Base-by-base conservation (phyloP, 2,329 filamentous ascomycete genomes). In the Exophiala dermatitidis region DNA sequence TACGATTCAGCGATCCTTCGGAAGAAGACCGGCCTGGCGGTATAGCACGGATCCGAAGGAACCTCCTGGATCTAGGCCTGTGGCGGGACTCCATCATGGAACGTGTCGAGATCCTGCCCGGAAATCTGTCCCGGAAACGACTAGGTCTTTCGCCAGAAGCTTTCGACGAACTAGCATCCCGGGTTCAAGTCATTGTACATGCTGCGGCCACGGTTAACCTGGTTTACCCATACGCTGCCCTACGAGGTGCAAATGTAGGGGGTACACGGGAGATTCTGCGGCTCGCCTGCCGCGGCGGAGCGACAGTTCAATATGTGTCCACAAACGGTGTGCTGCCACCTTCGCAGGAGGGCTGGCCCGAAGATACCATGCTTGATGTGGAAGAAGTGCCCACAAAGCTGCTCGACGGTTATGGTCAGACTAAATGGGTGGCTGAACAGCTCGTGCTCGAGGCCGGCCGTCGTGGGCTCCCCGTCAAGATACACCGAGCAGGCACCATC, bases 351-450 rank as follows among this genome's bases (percentile, higher is more conserved):
- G 84, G 86, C 7, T 90, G 86, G 86, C 69, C 79, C 1, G 87
- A 90, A 66, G 79, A 83, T 57, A 73, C 80, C 6, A 82, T 84
- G 71, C 73, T 90, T 10, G 74, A 77, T 31, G 77, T 87, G 3
- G 79, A 85, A 8, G 80, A 84, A 44, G 86, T 90, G 1, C 83
- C 85, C 0, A 78, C 75, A 41, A 85, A 85, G 66, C 72, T 90
- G 3, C 70, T 78, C 1, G 85, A 89, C 63, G 86, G 86, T 1
- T 90, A 90, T 58, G 85, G 85, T 0, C 86, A 89, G 68, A 88
- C 85, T 0, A 90, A 90, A 65, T 90, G 86, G 86, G 86, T 87
- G 31, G 85, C 86, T 2, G 86, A 90, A 66, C 82, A 85, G 66
- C 81, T 90, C 2, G 82, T 88, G 5, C 74, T 81, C 7, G 84